Evolutionary conservation across 805 yeast species (phyloP), one percentile per base, ranked within the genome.

Genomic region (Barnettozyma salicaria): DNA sequence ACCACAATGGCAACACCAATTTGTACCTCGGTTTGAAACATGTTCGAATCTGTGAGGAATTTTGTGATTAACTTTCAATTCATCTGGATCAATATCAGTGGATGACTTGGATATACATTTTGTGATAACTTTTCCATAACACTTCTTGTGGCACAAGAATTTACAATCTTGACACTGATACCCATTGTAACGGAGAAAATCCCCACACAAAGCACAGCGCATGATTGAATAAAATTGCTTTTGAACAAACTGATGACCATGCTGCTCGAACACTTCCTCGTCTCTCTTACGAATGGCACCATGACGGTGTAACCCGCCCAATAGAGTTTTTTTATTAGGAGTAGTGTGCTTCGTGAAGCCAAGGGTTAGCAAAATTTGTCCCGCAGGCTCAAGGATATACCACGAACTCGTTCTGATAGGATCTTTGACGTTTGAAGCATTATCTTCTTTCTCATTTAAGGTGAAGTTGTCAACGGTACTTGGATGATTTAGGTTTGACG

Each of bases 1-100:
- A 43, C 99, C 99, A 72, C 99, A 92, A 59, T 92, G 99, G 52
- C 97, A 92, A 64, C 99, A 92, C 99, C 99, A 92, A 56, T 90
- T 89, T 3, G 99, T 94, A 52, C 96, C 94, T 62, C 88, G 80
- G 55, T 92, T 92, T 13, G 92, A 74, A 19, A 78, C 76, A n/a
- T 90, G 89, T 48, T 85, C 96, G 59, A 90, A 90, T 58, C 96
- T 77, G 59, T 92, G 99, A 24, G 98, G 98, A 49, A 92, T 92
- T 47, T 95, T 83, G 60, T 92, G 97, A 54, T 92, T 92, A 59
- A 92, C 74, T 59, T 85, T 80, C 17, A 84, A 75, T 48, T 80
- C 90, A 55, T 81, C 88, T 2, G 76, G 69, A 54, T 79, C 85
- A 30, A 68, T 60, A 43, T 80, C 88, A 5, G 78, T 70, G 41